phyloP scores from a whole-genome alignment of 2,329 filamentous ascomycete genomes.

The Colletotrichum gloeosporioides region DNA sequence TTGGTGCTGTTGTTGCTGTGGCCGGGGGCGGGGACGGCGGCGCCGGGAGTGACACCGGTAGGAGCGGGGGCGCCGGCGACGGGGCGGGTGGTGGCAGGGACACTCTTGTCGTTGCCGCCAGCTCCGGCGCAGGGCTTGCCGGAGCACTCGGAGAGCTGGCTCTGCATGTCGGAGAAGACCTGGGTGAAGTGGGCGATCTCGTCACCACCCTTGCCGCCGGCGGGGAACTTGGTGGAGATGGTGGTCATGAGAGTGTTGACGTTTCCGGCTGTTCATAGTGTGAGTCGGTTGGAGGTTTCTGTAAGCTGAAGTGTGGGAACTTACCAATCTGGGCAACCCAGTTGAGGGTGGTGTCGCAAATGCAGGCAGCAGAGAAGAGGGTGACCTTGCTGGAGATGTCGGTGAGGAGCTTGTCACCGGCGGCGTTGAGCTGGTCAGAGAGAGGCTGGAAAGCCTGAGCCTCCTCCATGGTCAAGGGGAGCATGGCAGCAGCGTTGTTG shows the following conservation, averaged over 20 bases:
- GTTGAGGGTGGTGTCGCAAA: slow-evolving; percentile 5
- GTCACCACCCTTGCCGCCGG: slow-evolving; percentile 18
- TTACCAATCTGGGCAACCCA: slow-evolving; percentile 19
- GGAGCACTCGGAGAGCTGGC: neutral
- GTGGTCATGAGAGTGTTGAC: slow-evolving; percentile 20
- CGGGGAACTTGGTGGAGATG: slow-evolving; percentile 22
- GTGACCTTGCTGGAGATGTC: slow-evolving; percentile 4
- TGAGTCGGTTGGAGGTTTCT: neutral
- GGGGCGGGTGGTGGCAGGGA: neutral
- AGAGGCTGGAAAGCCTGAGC: slow-evolving; percentile 21
- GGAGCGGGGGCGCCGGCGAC: neutral
- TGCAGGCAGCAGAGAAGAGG: neutral
- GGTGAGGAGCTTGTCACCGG: slow-evolving; percentile 18
- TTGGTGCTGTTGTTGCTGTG: neutral
- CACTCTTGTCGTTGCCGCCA: neutral
- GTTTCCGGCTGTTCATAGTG: neutral
- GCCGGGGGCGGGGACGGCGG: neutral
- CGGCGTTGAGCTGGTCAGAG: slow-evolving; percentile 17
- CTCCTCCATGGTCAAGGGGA: slow-evolving; percentile 15
- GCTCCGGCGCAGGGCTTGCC: neutral
- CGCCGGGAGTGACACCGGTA: neutral
- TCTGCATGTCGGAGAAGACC: slow-evolving; percentile 13
- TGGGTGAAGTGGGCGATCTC: slow-evolving; percentile 16
- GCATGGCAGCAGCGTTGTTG: slow-evolving; percentile 9
- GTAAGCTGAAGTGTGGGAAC: rapidly evolving